These are phyloP conservation scores for Colletotrichum cordylinicola DNA, from an alignment of 2,329 filamentous ascomycete genomes.

Conservation along the genomic window DNA sequence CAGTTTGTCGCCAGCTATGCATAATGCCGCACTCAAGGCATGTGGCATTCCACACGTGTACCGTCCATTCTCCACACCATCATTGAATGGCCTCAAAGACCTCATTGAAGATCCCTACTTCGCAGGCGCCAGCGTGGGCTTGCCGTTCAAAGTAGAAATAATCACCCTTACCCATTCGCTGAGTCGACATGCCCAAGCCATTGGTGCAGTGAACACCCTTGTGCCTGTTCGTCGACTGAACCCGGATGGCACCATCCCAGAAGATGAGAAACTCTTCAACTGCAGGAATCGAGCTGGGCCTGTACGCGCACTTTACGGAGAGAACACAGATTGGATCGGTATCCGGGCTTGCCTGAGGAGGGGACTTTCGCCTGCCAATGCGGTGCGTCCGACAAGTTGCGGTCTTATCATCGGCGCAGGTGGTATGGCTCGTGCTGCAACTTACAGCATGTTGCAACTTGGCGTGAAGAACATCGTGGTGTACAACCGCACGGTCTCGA, in stretches of 20 bases:
- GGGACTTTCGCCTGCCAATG: constrained; percentile 75
- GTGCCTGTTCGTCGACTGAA: constrained; percentile 70
- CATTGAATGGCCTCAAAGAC: constrained; percentile 66
- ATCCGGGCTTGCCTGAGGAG: constrained; percentile 76
- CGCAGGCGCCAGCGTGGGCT: constrained; percentile 73
- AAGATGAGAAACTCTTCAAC: constrained; percentile 56
- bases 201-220: constrained; percentile 79
- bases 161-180: constrained; percentile 72
- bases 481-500: constrained; percentile 72
- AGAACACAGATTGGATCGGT: constrained; percentile 85
- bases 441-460: constrained; percentile 80
- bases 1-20: constrained; percentile 80
- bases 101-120: constrained; percentile 71
- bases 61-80: constrained; percentile 65
- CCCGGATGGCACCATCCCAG: constrained; percentile 61
- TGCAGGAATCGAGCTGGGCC: constrained; percentile 69
- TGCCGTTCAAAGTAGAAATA: constrained; percentile 79
- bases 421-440: constrained; percentile 79
- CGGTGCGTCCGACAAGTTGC: constrained; percentile 59
- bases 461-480: constrained; percentile 79
- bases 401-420: constrained; percentile 70
- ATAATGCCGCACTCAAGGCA: constrained; percentile 70
- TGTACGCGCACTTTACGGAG: constrained; percentile 74
- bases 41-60: constrained; percentile 76
- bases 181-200: constrained; percentile 75